A percentile compares a stretch with the other conserved stretches of the same genome.
Conservation (phyloP, 257 asterid genomes). For the Plantago ovata region DNA sequence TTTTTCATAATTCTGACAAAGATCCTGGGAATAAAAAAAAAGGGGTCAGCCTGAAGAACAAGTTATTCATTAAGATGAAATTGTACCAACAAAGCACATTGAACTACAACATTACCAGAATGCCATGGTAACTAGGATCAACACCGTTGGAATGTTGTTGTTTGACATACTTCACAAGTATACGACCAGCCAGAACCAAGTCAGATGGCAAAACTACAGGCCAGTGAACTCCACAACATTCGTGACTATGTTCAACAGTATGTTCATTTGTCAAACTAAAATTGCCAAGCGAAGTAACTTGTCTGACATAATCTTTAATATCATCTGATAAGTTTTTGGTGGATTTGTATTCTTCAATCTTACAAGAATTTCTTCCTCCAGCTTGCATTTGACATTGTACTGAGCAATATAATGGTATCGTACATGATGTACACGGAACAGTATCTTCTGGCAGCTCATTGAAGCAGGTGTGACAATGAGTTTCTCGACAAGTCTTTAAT, state of each 20-base stretch:
- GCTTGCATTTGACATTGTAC: conserved; percentile 63
- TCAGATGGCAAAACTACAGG: conserved; percentile 82
- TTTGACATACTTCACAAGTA: conserved; percentile 57
- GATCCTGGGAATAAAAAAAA: conserved; percentile 53
- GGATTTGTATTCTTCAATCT: conserved; percentile 19
- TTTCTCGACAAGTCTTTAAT: conserved; percentile 78
- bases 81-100: conserved; percentile 5
- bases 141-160: conserved; percentile 33
- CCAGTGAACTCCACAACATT: conserved; percentile 85
- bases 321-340: conserved; percentile 51
- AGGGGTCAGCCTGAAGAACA: conserved; percentile 27
- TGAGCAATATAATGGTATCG: conserved; percentile 80
- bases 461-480: conserved; percentile 96
- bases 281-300: conserved; percentile 33
- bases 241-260: conserved; percentile 73
- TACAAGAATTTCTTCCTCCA: conserved; percentile 44
- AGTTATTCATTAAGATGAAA: conserved; percentile 14
- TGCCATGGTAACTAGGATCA: conserved; percentile 29
- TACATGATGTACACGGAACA: conserved; percentile 73
- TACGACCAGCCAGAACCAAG: conserved; percentile 84
- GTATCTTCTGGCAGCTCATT: conserved; percentile 73
- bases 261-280: conserved; percentile 30
- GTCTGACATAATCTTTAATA: conserved; percentile 44
- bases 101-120: conserved; percentile 38
- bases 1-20: conserved; percentile 67